Percentiles rank a stretch among this genome's conserved stretches.
Evolutionary conservation across 2,329 filamentous ascomycete species (phyloP).

Genomic region (Berkeleyomyces rouxiae): DNA sequence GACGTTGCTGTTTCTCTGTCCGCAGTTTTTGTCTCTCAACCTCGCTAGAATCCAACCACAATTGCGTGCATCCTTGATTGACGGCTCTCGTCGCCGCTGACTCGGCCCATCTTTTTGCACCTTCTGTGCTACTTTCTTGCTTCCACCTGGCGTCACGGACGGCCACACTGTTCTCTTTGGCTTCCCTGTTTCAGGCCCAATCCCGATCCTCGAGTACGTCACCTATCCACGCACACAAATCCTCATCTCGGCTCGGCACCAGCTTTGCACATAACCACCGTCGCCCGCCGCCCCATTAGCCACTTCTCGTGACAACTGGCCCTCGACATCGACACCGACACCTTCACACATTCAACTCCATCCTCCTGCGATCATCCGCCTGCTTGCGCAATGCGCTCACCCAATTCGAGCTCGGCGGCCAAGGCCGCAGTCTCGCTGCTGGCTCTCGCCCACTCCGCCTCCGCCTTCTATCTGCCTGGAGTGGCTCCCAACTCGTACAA

Average conservation of each 20-base stretch:
- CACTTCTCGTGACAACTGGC: background rate
- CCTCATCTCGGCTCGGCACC: background rate
- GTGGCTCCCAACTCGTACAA: constrained; percentile 90
- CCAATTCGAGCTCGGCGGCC: background rate
- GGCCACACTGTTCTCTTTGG: constrained; percentile 6
- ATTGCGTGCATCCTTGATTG: too few species aligned
- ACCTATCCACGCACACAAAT: background rate
- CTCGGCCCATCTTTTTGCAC: background rate
- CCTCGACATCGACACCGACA: background rate
- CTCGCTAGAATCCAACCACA: too few species aligned
- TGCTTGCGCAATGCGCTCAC: constrained; percentile 11
- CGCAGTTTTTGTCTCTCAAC: too few species aligned
- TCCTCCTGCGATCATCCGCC: background rate
- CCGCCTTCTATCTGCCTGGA: constrained; percentile 89
- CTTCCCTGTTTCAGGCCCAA: background rate
- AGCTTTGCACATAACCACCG: background rate
- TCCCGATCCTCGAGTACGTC: background rate
- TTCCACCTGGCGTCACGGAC: background rate
- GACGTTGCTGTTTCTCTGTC: too few species aligned
- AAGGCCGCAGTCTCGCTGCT: constrained; percentile 35
- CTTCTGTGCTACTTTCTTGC: background rate
- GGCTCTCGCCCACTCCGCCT: constrained; percentile 34
- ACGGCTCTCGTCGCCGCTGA: too few species aligned
- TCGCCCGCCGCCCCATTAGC: background rate
- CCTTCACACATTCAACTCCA: too few species aligned